Evolutionary conservation across 768 basidiomycete species (phyloP), one percentile per base, ranked within the genome.

Genomic region (Termitomyces sp.): DNA sequence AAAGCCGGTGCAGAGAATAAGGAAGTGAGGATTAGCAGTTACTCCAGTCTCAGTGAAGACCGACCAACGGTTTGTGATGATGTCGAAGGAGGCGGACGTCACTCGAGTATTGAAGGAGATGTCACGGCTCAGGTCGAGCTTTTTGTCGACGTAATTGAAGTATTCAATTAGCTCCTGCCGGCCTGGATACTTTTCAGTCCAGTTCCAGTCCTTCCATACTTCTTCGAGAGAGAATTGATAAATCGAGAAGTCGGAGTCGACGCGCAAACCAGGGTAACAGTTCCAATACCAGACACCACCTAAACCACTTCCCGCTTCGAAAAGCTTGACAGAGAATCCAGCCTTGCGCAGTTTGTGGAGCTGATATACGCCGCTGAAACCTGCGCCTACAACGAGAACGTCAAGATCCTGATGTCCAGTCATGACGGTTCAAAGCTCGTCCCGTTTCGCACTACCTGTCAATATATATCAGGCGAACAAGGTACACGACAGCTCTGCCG

Each of bases 221-320:
- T n/a, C n/a, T n/a, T n/a, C n/a, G n/a, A n/a, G n/a, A n/a, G n/a
- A n/a, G n/a, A n/a, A n/a, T n/a, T n/a, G n/a, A n/a, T n/a, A n/a
- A n/a, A n/a, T n/a, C n/a, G n/a, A n/a, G n/a, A n/a, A n/a, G n/a
- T n/a, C n/a, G n/a, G n/a, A n/a, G 54, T 68, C 67, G 30, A 67
- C 66, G 12, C 66, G 63, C 3, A 65, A 64, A 25, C 67, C 67
- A 2, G 67, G 66, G 44, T 68, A 68, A 28, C 62, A 59, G 57
- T 68, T 67, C 63, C 66, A 66, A 40, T 67, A 61, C 68, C 68
- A 69, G 7, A 60, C 64, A 0, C 68, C 68, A 9, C 68, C 68
- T 9, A 67, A 34, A 19, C 55, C 52, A 32, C 56, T 49, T 2
- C 59, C 66, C 1, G 67, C 64, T 43, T 66, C 64, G 34, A 59